phyloP scores from a whole-genome alignment of 768 basidiomycete genomes.

The Tricholomella constricta region DNA sequence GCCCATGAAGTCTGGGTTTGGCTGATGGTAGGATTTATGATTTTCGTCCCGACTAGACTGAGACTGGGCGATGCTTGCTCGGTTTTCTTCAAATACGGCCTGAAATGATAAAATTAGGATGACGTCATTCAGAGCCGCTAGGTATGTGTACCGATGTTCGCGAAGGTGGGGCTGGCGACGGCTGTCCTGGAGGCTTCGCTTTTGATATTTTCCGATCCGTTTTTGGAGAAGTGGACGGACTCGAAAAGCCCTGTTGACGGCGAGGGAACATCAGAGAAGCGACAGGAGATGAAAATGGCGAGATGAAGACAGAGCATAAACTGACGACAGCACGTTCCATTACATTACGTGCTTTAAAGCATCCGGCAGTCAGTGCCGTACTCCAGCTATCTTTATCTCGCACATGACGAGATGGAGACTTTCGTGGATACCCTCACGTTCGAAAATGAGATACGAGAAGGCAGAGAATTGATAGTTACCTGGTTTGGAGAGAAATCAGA shows the following conservation, averaged over 20 bases:
- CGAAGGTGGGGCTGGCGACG: neutral
- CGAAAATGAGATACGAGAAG: neutral
- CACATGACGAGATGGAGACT: neutral
- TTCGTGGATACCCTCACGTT: neutral
- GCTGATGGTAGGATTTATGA: neutral
- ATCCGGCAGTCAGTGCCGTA: neutral
- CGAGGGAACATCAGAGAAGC: conserved; percentile 6
- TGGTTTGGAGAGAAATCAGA: conserved; percentile 4
- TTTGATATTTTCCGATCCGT: conserved; percentile 15
- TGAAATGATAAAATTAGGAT: conserved; percentile 7
- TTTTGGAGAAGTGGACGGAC: conserved; percentile 15
- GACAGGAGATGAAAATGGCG: conserved; percentile 12
- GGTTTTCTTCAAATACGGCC: neutral
- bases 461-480: conserved; percentile 5
- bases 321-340: neutral
- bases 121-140: conserved; percentile 5
- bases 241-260: conserved; percentile 10
- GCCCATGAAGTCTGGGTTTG: conserved; percentile 12
- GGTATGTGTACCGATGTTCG: conserved; percentile 14
- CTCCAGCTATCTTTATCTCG: neutral
- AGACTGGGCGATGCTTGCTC: neutral
- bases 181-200: conserved; percentile 10
- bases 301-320: conserved; percentile 11
- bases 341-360: conserved; percentile 11
- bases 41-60: neutral